A percentile compares a stretch with the other conserved stretches of the same genome.
phyloP scores from a whole-genome alignment of 257 asterid genomes.

The Solanum sitiens region DNA sequence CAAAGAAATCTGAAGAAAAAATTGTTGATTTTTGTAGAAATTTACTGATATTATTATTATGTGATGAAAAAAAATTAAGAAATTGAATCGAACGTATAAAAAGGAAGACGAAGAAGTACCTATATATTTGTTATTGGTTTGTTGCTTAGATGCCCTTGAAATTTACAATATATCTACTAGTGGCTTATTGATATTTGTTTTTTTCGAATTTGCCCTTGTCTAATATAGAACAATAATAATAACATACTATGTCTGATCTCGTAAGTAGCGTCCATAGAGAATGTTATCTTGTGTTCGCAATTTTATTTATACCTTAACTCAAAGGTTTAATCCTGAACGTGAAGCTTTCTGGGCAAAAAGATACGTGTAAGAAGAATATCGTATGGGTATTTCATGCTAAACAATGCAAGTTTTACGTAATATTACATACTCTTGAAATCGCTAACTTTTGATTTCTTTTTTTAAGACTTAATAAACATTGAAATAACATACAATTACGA shows the following conservation, averaged over 20 bases:
- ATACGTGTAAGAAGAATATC: too few relatives aligned
- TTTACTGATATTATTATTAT: not conserved
- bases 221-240: too few relatives aligned
- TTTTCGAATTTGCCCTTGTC: not conserved
- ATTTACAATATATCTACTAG: not conserved
- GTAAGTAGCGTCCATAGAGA: not conserved
- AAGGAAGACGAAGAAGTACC: not conserved
- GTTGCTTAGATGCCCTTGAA: not conserved
- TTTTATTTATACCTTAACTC: not conserved
- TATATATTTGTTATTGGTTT: not conserved
- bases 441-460: fast-evolving
- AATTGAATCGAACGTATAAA: not conserved
- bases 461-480: not conserved
- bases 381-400: not conserved
- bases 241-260: not conserved
- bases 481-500: not conserved
- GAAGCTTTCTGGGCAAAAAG: not conserved
- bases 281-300: not conserved
- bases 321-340: not conserved
- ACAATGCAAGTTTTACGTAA: not conserved
- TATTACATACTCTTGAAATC: not conserved
- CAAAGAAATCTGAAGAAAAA: not conserved
- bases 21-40: not conserved
- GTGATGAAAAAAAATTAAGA: not conserved
- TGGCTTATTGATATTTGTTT: not conserved